A percentile compares a stretch with the other conserved stretches of the same genome.
Conservation (phyloP, 1,284 basidiomycete genomes). For the Cystobasidium slooffiae region DNA sequence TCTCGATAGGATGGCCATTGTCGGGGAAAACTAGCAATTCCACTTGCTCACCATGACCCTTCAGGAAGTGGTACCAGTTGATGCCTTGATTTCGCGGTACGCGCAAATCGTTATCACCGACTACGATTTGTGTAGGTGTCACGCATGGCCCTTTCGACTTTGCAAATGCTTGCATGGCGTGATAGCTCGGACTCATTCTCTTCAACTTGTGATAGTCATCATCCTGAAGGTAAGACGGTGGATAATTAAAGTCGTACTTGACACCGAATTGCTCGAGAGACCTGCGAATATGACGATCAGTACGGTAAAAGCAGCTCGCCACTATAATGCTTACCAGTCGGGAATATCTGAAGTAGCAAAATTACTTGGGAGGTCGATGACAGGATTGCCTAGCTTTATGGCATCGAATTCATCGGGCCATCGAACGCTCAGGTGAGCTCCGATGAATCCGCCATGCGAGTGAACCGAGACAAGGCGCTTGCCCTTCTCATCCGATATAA, state of each 20-base stretch:
- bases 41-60: slow-evolving; percentile 61
- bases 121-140: slow-evolving; percentile 65
- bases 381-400: slow-evolving; percentile 70
- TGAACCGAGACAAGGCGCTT: slow-evolving; percentile 68
- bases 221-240: slow-evolving; percentile 59
- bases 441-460: slow-evolving; percentile 73
- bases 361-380: slow-evolving; percentile 66
- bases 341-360: slow-evolving; percentile 67
- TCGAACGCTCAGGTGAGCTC: slow-evolving; percentile 67
- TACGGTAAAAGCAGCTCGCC: background rate
- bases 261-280: slow-evolving; percentile 66
- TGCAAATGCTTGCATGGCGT: slow-evolving; percentile 61
- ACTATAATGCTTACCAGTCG: slow-evolving; percentile 64
- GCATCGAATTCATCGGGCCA: slow-evolving; percentile 68
- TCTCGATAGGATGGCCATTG: slow-evolving; percentile 67
- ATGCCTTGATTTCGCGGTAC: slow-evolving; percentile 69
- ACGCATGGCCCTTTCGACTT: slow-evolving; percentile 43
- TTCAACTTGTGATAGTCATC: slow-evolving; percentile 62
- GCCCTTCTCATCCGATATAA: slow-evolving; percentile 61
- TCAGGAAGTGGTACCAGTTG: slow-evolving; percentile 69
- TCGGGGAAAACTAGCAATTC: slow-evolving; percentile 69
- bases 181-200: slow-evolving; percentile 65
- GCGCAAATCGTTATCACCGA: slow-evolving; percentile 68
- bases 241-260: slow-evolving; percentile 55
- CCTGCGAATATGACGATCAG: slow-evolving; percentile 41